Percentiles rank a stretch among this genome's conserved stretches.
Evolutionary conservation across 257 asterid genomes (phyloP).

Genomic region (Ligustrum vulgare): DNA sequence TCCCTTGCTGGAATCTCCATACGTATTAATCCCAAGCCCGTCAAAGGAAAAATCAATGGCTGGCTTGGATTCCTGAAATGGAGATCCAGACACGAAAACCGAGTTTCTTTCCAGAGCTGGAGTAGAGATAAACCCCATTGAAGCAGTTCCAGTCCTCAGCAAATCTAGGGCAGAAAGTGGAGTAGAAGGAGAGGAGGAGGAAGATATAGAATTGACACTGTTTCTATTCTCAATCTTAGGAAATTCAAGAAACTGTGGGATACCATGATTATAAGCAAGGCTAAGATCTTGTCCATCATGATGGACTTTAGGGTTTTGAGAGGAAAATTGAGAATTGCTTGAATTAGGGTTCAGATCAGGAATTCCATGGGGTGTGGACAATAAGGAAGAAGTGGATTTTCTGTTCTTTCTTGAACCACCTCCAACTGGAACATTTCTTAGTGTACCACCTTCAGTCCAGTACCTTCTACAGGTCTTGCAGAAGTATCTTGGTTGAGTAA

Average conservation of each 20-base stretch:
- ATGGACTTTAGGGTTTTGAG: slow-evolving; percentile 43
- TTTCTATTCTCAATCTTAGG: slow-evolving; percentile 40
- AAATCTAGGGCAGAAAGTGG: slow-evolving; percentile 51
- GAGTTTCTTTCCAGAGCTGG: slow-evolving; percentile 27
- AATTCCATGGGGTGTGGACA: slow-evolving; percentile 29
- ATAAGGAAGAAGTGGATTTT: slow-evolving; percentile 34
- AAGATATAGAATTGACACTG: slow-evolving; percentile 26
- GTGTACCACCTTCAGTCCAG: slow-evolving; percentile 90
- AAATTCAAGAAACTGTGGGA: slow-evolving; percentile 46
- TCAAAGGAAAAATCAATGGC: slow-evolving; percentile 41
- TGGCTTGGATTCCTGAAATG: slow-evolving; percentile 68
- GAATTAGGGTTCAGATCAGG: slow-evolving; percentile 51
- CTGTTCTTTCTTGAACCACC: slow-evolving; percentile 72
- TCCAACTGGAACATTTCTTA: slow-evolving; percentile 76
- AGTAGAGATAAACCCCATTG: slow-evolving; percentile 36
- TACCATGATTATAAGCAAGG: slow-evolving; percentile 43
- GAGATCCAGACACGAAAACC: slow-evolving; percentile 41
- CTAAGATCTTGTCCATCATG: slow-evolving; percentile 57
- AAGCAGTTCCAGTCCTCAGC: slow-evolving; percentile 42
- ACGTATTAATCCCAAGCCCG: slow-evolving; percentile 28
- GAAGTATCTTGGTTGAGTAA: slow-evolving; percentile 80
- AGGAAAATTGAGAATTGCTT: slow-evolving; percentile 29
- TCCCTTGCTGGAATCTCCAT: slow-evolving; percentile 23
- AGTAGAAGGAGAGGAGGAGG: slow-evolving; percentile 29
- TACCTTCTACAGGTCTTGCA: slow-evolving; percentile 82